A percentile compares a stretch with the other conserved stretches of the same genome.
Evolutionary conservation across 306 rosid species (phyloP).

Genomic region (Fragaria iinumae): DNA sequence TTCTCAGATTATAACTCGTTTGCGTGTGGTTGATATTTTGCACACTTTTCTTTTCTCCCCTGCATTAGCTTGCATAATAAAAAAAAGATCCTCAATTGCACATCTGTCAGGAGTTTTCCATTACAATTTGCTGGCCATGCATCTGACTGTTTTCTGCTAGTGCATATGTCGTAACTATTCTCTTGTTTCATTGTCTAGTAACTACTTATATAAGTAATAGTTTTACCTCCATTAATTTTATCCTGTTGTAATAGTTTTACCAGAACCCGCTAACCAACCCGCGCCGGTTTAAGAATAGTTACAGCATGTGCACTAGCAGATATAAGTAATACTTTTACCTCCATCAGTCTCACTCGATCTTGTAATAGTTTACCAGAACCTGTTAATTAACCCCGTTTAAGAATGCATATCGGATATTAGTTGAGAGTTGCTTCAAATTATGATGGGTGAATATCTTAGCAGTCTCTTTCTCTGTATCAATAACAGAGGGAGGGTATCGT

Average conservation of each 20-base stretch:
- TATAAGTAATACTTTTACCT: not conserved
- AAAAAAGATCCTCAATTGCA: not conserved
- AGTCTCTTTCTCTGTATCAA: not conserved
- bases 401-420: not conserved
- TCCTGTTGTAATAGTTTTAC: too few relatives aligned
- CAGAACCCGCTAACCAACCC: not conserved
- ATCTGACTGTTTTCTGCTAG: constrained; percentile 8
- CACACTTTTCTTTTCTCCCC: not conserved
- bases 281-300: not conserved
- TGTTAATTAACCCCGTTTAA: not conserved
- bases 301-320: too few relatives aligned
- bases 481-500: not conserved
- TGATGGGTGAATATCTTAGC: not conserved
- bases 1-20: too few relatives aligned
- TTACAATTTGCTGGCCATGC: not conserved
- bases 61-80: not conserved
- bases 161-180: not conserved
- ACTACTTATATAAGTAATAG: not conserved
- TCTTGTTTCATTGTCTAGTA: not conserved
- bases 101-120: not conserved
- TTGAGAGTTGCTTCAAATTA: not conserved
- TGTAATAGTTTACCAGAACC: not conserved
- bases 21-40: not conserved
- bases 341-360: not conserved
- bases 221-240: not conserved